Conservation (phyloP, 2,329 filamentous ascomycete species). For the Pseudogymnoascus sp. region DNA sequence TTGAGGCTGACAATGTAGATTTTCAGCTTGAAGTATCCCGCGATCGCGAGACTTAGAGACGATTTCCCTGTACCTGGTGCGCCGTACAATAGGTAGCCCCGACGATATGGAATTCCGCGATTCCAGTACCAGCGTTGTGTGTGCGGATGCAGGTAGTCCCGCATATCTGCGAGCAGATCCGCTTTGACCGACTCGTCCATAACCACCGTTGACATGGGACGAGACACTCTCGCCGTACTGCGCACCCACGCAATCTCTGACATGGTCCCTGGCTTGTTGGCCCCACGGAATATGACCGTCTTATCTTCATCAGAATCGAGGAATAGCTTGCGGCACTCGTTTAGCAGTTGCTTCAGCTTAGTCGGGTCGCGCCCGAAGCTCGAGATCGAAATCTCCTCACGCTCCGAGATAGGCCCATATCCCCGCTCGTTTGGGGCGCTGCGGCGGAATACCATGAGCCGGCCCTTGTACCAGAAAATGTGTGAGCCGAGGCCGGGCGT, state of each 20-base stretch:
- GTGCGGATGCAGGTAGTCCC: constrained; percentile 54
- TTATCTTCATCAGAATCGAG: constrained; percentile 51
- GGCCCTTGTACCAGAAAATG: constrained; percentile 59
- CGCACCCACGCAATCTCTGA: constrained; percentile 50
- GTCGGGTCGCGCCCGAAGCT: constrained; percentile 55
- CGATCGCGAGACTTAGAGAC: constrained; percentile 61
- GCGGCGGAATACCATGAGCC: constrained; percentile 51
- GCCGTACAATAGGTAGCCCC: constrained; percentile 75
- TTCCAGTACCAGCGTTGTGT: constrained; percentile 75
- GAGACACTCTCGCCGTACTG: constrained; percentile 50
- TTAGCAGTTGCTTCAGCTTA: constrained; percentile 54
- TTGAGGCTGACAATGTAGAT: constrained; percentile 67
- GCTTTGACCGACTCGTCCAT: constrained; percentile 54
- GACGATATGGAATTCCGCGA: constrained; percentile 75
- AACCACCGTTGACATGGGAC: constrained; percentile 59
- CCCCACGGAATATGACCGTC: constrained; percentile 59
- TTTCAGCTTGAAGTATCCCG: constrained; percentile 61
- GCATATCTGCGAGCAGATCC: constrained; percentile 52
- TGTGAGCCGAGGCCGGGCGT: constrained; percentile 62
- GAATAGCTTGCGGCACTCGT: constrained; percentile 50
- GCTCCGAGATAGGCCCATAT: constrained; percentile 39
- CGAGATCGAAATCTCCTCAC: constrained; percentile 52
- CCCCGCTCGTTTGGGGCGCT: constrained; percentile 34
- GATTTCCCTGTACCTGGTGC: constrained; percentile 77
- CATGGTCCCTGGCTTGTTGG: constrained; percentile 31